Evolutionary conservation across 2,329 filamentous ascomycete species (phyloP).

Genomic region (Hypoxylon sp.): DNA sequence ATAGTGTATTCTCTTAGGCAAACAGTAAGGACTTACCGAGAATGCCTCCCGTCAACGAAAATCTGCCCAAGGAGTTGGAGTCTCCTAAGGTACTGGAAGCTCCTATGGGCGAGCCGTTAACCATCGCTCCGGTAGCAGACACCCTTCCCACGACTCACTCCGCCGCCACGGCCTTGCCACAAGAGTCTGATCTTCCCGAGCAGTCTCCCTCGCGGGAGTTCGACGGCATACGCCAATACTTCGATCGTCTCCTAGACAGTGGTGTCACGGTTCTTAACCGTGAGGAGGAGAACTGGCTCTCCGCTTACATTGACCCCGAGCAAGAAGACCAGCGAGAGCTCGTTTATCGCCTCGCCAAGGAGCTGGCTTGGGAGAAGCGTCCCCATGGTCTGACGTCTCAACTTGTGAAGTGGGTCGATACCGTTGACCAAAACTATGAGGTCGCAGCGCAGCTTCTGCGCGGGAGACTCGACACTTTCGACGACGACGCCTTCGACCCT

Average conservation of each 20-base stretch:
- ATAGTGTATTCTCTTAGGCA: not conserved
- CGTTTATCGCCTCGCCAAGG: conserved; percentile 24
- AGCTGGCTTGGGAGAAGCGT: conserved; percentile 26
- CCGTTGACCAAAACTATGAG: not conserved
- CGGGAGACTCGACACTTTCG: conserved; percentile 10
- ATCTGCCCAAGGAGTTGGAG: not conserved
- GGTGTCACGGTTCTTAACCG: conserved; percentile 30
- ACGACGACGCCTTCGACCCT: not conserved
- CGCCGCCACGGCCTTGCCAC: too few species aligned
- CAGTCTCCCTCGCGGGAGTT: not conserved
- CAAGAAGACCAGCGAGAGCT: conserved; percentile 4
- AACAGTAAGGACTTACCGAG: not conserved
- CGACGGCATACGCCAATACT: conserved; percentile 3
- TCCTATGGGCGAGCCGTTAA: not conserved
- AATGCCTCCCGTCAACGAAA: not conserved
- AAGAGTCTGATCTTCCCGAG: too few species aligned
- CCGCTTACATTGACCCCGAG: conserved; percentile 11
- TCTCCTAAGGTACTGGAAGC: not conserved
- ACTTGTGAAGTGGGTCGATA: conserved; percentile 32
- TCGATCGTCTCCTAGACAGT: not conserved
- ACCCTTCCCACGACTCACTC: too few species aligned
- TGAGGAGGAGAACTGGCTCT: conserved; percentile 29
- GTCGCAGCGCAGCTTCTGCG: conserved; percentile 17
- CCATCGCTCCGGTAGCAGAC: too few species aligned
- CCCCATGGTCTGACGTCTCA: conserved; percentile 13